Base-by-base conservation (phyloP, 805 yeast genomes). In the Saccharomycopsis sp. region DNA sequence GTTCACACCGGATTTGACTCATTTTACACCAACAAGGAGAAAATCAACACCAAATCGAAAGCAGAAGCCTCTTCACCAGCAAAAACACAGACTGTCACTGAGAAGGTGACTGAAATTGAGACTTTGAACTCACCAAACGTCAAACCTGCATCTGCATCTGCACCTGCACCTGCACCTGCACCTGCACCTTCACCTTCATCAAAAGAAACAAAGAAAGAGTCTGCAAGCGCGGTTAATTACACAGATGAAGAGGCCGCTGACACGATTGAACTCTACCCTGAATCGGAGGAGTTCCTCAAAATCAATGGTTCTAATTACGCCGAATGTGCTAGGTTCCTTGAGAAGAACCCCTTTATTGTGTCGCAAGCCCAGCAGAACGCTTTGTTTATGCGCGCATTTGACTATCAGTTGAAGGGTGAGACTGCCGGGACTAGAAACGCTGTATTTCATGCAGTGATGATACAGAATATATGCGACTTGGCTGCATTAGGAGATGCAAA, bases 311-410 rank as follows among this genome's bases (percentile, higher is more conserved):
- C 74, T 19, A 77, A 86, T 53, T 75, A 82, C 50, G 66, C 72
- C n/a, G 70, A 73, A 56, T 76, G 85, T 64, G 78, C 83, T 62
- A 73, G 72, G 55, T 84, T 75, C 70, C 73, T 87, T 64, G 63
- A 73, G 77, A 52, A 69, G 68, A 69, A 86, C 70, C 82, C 88
- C 47, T 76, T 79, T 59, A 88, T 94, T 58, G 82, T 92, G 54
- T 82, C 83, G 2, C 90, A 86, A 63, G 84, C 85, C 62, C 97
- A 94, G 69, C 90, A 92, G 68, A 98, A 94, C 70, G 89, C 96
- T 0, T 80, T 94, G 60, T 77, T 92, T 69, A 92, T 93, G 97
- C 85, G 86, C 20, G 96, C 97, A 0, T 94, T 94, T 70, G 96
- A 93, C 66, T 75, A 77, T 58, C 89, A 90, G 69, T 76, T 93